Percentiles rank a stretch among this genome's conserved stretches.
Conservation (phyloP, 2,329 filamentous ascomycete genomes). For the Xylaria digitata region DNA sequence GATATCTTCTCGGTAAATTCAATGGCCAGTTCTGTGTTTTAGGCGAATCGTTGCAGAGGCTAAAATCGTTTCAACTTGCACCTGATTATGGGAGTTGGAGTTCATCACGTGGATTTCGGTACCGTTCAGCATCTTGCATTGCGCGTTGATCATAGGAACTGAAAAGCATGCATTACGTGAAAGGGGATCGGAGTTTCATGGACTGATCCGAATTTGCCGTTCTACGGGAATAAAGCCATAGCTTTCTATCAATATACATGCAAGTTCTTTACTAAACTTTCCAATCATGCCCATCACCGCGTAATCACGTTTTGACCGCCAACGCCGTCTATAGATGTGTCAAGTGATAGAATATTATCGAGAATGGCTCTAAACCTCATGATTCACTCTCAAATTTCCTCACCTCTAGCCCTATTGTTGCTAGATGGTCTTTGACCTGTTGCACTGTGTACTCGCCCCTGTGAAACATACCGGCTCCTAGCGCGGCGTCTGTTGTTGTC, state of each 20-base stretch:
- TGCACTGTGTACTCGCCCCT: constrained; percentile 93
- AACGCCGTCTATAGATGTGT: constrained; percentile 41
- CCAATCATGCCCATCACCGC: constrained; percentile 15
- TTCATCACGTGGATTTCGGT: constrained; percentile 20
- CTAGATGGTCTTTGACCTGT: constrained; percentile 89
- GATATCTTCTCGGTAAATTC: not conserved
- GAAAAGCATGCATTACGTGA: constrained; percentile 23
- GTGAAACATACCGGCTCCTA: constrained; percentile 98
- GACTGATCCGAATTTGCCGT: constrained; percentile 28
- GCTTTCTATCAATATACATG: constrained; percentile 38
- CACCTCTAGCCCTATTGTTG: constrained; percentile 78
- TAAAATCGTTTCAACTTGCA: not conserved
- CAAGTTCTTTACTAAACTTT: constrained; percentile 26
- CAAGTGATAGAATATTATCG: constrained; percentile 30
- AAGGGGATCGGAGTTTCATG: constrained; percentile 25
- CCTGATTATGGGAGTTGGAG: constrained; percentile 30
- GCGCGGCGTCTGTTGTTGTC: constrained; percentile 88
- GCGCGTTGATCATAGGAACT: constrained; percentile 18
- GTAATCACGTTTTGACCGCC: constrained; percentile 26
- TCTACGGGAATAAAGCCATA: constrained; percentile 28
- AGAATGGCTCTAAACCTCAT: constrained; percentile 39
- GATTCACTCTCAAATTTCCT: constrained; percentile 76
- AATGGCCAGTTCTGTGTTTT: not conserved
- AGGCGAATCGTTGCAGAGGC: not conserved
- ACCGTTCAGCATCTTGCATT: constrained; percentile 21